Evolutionary conservation across 129 eudicot species (phyloP).

Genomic region (Flaveria ramosissima): DNA sequence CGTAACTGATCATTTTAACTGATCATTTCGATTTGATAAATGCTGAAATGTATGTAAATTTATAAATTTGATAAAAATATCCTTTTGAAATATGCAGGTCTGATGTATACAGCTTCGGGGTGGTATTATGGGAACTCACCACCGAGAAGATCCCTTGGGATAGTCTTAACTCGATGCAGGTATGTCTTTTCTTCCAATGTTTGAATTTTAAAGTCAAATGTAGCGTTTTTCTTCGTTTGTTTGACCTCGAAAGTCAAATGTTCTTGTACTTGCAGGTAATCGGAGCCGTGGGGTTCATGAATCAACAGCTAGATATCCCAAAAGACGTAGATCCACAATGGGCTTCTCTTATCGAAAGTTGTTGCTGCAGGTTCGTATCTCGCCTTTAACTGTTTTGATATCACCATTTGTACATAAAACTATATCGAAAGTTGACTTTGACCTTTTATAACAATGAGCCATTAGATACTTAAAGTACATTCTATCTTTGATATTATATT

Average conservation of each 20-base stretch:
- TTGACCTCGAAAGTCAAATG: conserved; percentile 29
- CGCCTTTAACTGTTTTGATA: not conserved
- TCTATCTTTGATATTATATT: not conserved
- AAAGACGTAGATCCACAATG: conserved; percentile 72
- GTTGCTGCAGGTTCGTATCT: conserved; percentile 63
- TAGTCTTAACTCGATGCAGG: conserved; percentile 95
- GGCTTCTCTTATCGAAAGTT: conserved; percentile 71
- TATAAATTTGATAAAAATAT: conserved; percentile 12
- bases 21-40: conserved; percentile 11
- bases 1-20: conserved; percentile 3
- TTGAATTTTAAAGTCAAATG: conserved; percentile 11
- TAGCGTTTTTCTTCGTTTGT: not conserved
- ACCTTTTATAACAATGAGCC: not conserved
- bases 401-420: not conserved
- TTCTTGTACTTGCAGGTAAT: conserved; percentile 56
- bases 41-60: not conserved
- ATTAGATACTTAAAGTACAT: not conserved
- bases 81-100: conserved; percentile 52
- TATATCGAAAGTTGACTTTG: not conserved
- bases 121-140: conserved; percentile 86
- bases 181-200: conserved; percentile 27
- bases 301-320: conserved; percentile 72
- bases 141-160: conserved; percentile 98
- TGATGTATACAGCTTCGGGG: conserved; percentile 90
- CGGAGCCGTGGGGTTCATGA: conserved; percentile 88